Evolutionary conservation across 352 stramenopile species (phyloP), one percentile per base, ranked within the genome.

Genomic region (Phytophthora aleatoria): DNA sequence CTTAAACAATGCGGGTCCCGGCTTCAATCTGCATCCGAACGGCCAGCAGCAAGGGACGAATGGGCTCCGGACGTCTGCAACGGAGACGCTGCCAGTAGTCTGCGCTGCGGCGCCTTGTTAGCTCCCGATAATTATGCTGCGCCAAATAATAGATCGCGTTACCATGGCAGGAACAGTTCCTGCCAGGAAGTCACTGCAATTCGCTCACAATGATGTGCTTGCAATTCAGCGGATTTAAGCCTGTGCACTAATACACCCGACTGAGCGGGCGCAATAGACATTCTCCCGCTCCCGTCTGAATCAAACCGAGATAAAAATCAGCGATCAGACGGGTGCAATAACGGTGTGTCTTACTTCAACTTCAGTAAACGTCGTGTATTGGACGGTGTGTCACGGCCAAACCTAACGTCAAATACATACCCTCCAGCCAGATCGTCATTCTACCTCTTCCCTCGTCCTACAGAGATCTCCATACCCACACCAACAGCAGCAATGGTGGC

Each of bases 401-500:
- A 36, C 35, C 35, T 41, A 41, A 38, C 33, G 33, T 38, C 5
- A 20, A 20, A 20, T 8, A 12, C 5, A n/a, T 16, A 41, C 41
- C 41, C 16, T 48, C 20, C n/a, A 6, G 5, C 10, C 15, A 36
- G 35, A 53, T 35, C 50, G 45, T 59, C 63, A 72, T 67, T 70
- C 47, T 49, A 45, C 15, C 50, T 65, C 52, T 67, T 64, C 53
- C 64, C 45, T 59, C 61, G 24, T 58, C 3, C 45, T 41, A 11
- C 58, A 41, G 30, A 73, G 35, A 61, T 15, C 58, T 33, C 13
- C 24, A 55, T 10, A 15, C 16, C 26, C 15, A 8, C 10, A 42
- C 20, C 33, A 27, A 2, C 43, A 49, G n/a, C 0, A 49, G 15
- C 58, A 41, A 89, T 83, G 74, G 83, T 89, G 45, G 76, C 77